Evolutionary conservation across 805 yeast species (phyloP).

Genomic region (Metschnikowia vanudenii): DNA sequence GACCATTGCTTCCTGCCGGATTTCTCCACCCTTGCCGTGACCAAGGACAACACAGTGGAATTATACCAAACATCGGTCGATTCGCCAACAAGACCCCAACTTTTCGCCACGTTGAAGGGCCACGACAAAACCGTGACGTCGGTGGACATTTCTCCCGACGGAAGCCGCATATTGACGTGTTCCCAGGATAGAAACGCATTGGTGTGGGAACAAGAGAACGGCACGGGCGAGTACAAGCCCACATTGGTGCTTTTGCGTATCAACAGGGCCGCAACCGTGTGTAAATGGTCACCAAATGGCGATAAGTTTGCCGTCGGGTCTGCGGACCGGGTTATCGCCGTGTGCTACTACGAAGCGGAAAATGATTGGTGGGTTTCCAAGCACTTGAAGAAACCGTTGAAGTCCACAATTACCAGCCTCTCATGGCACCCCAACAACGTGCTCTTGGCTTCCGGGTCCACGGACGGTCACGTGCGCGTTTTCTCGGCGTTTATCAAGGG

Average conservation of each 20-base stretch:
- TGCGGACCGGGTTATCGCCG: conserved; percentile 89
- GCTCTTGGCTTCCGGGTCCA: conserved; percentile 83
- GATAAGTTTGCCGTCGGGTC: conserved; percentile 95
- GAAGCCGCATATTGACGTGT: conserved; percentile 84
- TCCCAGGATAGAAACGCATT: conserved; percentile 97
- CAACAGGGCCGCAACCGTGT: conserved; percentile 92
- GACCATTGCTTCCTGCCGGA: conserved; percentile 87
- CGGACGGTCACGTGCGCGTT: conserved; percentile 90
- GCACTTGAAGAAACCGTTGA: conserved; percentile 93
- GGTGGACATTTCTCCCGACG: conserved; percentile 84
- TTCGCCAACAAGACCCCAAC: conserved; percentile 48
- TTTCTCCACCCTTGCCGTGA: conserved; percentile 64
- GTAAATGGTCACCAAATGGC: conserved; percentile 95
- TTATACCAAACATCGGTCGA: conserved; percentile 56
- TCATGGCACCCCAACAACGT: conserved; percentile 95
- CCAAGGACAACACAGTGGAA: conserved; percentile 75
- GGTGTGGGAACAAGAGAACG: conserved; percentile 79
- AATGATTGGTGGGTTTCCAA: conserved; percentile 99
- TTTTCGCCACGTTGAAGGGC: conserved; percentile 67
- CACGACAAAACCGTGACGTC: conserved; percentile 96
- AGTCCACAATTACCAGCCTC: conserved; percentile 77
- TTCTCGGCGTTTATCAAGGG: conserved; percentile 88
- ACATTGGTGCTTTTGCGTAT: conserved; percentile 90
- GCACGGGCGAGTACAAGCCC: conserved; percentile 67
- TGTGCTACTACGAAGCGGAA: conserved; percentile 92